Conservation (phyloP, 306 rosid species). For the Lathyrus aphaca region DNA sequence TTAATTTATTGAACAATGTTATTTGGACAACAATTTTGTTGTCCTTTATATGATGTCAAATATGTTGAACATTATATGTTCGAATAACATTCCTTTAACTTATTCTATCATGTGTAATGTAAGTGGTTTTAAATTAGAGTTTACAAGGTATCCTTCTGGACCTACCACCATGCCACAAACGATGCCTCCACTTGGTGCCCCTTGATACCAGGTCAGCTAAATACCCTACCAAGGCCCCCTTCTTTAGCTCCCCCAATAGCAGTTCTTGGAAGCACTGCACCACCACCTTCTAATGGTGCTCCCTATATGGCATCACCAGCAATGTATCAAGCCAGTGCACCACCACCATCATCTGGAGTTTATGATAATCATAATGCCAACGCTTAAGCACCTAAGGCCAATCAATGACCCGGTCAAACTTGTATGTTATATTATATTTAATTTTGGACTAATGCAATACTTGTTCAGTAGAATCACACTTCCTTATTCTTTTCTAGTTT, state of each 20-base stretch:
- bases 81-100: no score
- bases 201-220: constrained; percentile 48
- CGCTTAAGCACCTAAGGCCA: constrained; percentile 52
- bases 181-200: constrained; percentile 56
- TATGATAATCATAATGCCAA: constrained; percentile 48
- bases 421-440: constrained; percentile 27
- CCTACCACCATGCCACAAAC: constrained; percentile 49
- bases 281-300: constrained; percentile 52
- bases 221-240: constrained; percentile 50
- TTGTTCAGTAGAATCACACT: background rate
- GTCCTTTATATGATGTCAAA: no score
- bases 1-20: no score
- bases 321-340: constrained; percentile 49
- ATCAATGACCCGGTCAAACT: constrained; percentile 43
- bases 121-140: constrained; percentile 25
- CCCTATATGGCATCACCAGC: constrained; percentile 46
- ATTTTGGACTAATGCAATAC: background rate
- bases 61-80: no score
- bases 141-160: constrained; percentile 42
- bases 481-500: background rate
- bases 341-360: constrained; percentile 47
- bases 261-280: constrained; percentile 47
- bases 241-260: constrained; percentile 48
- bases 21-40: no score
- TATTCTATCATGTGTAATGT: constrained; percentile 15